phyloP scores from a whole-genome alignment of 2,329 filamentous ascomycete genomes.

The Xylariaceae sp. region DNA sequence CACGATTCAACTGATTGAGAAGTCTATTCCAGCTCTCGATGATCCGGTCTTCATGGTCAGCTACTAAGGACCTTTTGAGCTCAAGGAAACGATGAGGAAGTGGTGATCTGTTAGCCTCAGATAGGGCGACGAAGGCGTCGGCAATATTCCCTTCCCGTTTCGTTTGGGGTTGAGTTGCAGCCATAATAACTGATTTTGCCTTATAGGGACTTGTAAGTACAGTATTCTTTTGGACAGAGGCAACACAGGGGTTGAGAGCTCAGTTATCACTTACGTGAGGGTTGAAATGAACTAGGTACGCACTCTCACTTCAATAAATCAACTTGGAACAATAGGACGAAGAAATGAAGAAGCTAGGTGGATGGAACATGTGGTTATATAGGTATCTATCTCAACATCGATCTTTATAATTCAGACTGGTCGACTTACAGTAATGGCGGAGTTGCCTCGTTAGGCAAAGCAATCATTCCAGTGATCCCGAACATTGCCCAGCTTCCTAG shows the following conservation, averaged over 20 bases:
- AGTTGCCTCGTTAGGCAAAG: background rate
- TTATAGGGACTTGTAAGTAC: background rate
- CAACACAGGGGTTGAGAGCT: background rate
- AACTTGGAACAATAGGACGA: conserved; percentile 6
- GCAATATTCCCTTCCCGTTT: conserved; percentile 66
- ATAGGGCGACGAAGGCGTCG: conserved; percentile 63
- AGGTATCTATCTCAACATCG: background rate
- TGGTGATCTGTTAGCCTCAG: conserved; percentile 46
- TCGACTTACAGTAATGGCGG: background rate
- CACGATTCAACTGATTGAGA: conserved; percentile 46
- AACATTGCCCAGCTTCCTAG: too few species aligned
- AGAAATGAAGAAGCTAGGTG: background rate
- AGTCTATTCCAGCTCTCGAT: conserved; percentile 53
- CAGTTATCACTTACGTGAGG: too few species aligned
- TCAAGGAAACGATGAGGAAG: conserved; percentile 59
- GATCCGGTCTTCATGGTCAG: conserved; percentile 52
- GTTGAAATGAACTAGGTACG: too few species aligned
- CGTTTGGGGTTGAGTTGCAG: conserved; percentile 14
- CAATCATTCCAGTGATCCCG: too few species aligned
- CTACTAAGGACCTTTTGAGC: conserved; percentile 57
- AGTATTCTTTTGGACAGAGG: conserved; percentile 6
- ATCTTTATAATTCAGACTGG: background rate
- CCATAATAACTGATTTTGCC: conserved; percentile 17
- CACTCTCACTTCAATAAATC: background rate
- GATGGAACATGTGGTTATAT: background rate